Evolutionary conservation across 2,329 filamentous ascomycete species (phyloP), one percentile per base, ranked within the genome.

Genomic region (Alternaria ventricosa): DNA sequence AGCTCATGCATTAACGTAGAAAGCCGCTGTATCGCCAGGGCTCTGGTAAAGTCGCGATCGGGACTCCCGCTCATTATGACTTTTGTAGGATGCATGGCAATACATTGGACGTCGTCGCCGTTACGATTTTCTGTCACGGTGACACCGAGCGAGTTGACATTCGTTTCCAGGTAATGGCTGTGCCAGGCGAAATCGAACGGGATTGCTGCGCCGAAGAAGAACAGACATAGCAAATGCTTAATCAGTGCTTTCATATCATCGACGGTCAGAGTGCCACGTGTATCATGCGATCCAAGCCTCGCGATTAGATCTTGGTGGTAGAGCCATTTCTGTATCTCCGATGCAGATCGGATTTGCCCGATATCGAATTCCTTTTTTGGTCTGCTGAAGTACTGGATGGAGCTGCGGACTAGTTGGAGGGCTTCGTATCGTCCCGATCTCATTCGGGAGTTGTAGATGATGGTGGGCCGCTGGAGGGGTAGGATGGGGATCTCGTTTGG

Each of bases 1-100:
- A 50, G 11, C 47, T 50, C 47, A 18, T 50, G 47, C 6, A 30
- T 30, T 1, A 50, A 30, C 4, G 47, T 50, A 12, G 47, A 50
- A 12, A 50, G 25, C 11, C 47, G 47, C 1, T 50, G 47, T 5
- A 30, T 8, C 7, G 47, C 47, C 4, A 50, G 6, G 12, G 47
- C 27, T 18, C 18, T 5, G 6, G 0, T 13, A 3, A 3, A 27
- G 8, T 13, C 2, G n/a, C 0, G 46, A n/a, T 6, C 5, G 6
- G 1, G 30, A 1, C 5, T 5, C 0, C 1, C 23, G 15, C 1
- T 8, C 9, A 3, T 2, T 10, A 3, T 20, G 27, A 18, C 22
- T 20, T 1, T 28, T 1, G 27, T 30, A 6, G 47, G 25, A 50
- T 50, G 27, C 1, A 50, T 50, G 4, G 47, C 12, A 3, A 50